These are phyloP conservation scores for Alisma plantagoaquatica DNA, from an alignment of 106 monocot genomes.

Conservation along the genomic window DNA sequence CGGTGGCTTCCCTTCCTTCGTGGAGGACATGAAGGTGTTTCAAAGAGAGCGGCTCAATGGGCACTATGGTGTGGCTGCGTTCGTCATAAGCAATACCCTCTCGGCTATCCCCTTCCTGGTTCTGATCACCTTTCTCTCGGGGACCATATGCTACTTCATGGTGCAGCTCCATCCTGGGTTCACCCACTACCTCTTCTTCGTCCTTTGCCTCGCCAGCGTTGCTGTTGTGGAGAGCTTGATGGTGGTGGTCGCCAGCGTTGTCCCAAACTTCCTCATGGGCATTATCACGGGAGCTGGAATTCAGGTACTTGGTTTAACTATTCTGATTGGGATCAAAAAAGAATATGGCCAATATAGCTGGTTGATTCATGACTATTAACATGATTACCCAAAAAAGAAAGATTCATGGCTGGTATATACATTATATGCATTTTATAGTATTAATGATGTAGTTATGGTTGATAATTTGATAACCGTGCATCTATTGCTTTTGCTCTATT, in stretches of 20 bases:
- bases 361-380: no score
- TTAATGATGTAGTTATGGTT: neutral
- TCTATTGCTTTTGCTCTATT: constrained; percentile 7
- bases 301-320: no score
- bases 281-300: constrained; percentile 86
- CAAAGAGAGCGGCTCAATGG: constrained; percentile 75
- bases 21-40: constrained; percentile 99
- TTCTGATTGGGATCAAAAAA: no score
- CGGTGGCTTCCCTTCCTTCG: constrained; percentile 88
- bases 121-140: constrained; percentile 53
- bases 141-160: constrained; percentile 77
- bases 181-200: constrained; percentile 59
- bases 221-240: constrained; percentile 83
- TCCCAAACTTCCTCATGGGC: constrained; percentile 89
- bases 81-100: constrained; percentile 69
- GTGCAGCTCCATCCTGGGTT: constrained; percentile 58
- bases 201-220: constrained; percentile 49
- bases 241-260: constrained; percentile 79
- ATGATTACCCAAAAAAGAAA: no score
- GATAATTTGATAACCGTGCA: neutral
- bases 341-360: no score
- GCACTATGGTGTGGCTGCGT: constrained; percentile 68
- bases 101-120: constrained; percentile 65
- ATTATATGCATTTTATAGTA: neutral
- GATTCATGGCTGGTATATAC: neutral